Conservation (phyloP, 768 basidiomycete genomes). For the Collybia nuda region DNA sequence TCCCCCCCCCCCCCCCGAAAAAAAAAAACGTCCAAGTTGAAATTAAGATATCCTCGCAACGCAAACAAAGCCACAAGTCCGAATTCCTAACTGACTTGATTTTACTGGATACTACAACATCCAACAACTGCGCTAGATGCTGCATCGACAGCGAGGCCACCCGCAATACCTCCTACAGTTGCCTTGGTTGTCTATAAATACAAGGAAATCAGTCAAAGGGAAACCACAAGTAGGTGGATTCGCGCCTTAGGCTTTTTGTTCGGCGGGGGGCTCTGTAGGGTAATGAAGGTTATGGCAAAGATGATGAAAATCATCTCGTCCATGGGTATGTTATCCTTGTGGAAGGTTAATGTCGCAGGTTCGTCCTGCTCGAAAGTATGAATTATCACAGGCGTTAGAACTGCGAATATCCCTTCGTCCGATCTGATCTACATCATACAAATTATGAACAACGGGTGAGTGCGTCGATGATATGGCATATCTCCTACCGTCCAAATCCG, state of each 20-base stretch:
- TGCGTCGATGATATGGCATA: neutral
- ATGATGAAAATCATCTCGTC: constrained; percentile 18
- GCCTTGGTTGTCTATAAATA: too few species aligned
- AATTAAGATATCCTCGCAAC: too few species aligned
- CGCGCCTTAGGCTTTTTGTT: constrained; percentile 8
- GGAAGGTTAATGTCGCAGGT: constrained; percentile 12
- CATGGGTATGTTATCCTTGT: constrained; percentile 4
- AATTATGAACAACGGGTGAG: too few species aligned
- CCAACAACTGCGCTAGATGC: too few species aligned
- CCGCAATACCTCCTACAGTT: too few species aligned
- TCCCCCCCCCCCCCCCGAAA: too few species aligned
- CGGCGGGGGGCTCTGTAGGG: constrained; percentile 8
- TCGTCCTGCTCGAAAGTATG: constrained; percentile 13
- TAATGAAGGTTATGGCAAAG: constrained; percentile 10
- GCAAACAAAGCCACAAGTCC: too few species aligned
- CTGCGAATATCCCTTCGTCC: constrained; percentile 7
- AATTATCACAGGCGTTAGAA: constrained; percentile 7
- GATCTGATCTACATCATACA: constrained; percentile 12
- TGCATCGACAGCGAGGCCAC: too few species aligned
- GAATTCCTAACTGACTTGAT: too few species aligned
- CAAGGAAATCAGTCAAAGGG: neutral
- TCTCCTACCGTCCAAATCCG: constrained; percentile 14
- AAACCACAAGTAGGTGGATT: neutral
- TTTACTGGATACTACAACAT: too few species aligned
- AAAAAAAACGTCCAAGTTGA: too few species aligned